These are phyloP conservation scores for Fusarium subtropicale DNA, from an alignment of 2,329 filamentous ascomycete genomes.

Conservation along the genomic window DNA sequence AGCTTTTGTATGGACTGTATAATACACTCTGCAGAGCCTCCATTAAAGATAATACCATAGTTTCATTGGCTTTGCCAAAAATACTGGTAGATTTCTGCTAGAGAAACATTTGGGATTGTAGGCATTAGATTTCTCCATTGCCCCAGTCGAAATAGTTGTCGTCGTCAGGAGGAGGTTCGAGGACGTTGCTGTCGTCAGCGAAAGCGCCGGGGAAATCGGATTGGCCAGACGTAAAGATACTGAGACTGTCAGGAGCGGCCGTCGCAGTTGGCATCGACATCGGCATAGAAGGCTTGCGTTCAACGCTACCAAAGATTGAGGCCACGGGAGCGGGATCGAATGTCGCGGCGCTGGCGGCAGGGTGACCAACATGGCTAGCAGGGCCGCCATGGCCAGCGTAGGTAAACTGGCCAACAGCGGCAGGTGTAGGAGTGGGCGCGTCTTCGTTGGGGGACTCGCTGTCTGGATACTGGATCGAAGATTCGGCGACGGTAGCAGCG, in stretches of 20 bases:
- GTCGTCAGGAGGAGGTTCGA: constrained; percentile 10
- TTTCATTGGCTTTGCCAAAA: not conserved
- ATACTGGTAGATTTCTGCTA: not conserved
- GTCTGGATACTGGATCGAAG: constrained; percentile 45
- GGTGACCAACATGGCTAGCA: not conserved
- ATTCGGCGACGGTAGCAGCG: constrained; percentile 51
- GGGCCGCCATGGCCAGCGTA: not conserved
- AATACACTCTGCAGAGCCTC: constrained; percentile 21
- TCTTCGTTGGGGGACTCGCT: constrained; percentile 47
- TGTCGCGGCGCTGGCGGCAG: not conserved
- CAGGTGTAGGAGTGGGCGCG: constrained; percentile 22
- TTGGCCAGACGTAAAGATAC: constrained; percentile 4
- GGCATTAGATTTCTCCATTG: constrained; percentile 54
- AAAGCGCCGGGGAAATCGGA: constrained; percentile 1
- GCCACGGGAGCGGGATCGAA: constrained; percentile 2
- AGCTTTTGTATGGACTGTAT: constrained; percentile 3
- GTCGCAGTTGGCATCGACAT: not conserved
- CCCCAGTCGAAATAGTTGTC: constrained; percentile 33
- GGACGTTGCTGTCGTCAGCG: not conserved
- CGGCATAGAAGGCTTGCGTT: constrained; percentile 19
- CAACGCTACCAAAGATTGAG: constrained; percentile 44
- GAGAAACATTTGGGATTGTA: not conserved
- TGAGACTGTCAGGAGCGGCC: constrained; percentile 3
- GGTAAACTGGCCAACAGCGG: not conserved
- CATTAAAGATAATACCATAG: not conserved